A percentile compares a stretch with the other conserved stretches of the same genome.
phyloP scores from a whole-genome alignment of 441 rosid species.

The Dalechampia spathulata region DNA sequence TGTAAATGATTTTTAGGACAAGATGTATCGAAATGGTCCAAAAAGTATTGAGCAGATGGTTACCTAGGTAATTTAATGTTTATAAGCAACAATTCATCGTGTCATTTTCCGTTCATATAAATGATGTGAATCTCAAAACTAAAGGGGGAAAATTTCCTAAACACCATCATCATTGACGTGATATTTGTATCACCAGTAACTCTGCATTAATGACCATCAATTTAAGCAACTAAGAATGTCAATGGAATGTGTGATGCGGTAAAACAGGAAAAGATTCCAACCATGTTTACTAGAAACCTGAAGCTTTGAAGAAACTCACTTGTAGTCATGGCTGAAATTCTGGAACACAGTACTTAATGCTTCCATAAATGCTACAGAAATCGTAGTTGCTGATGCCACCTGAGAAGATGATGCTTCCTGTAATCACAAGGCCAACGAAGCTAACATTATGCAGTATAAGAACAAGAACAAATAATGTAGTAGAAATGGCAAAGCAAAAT shows the following conservation, averaged over 20 bases:
- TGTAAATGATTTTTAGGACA: neutral
- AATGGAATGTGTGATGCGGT: neutral
- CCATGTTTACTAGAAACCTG: conserved; percentile 10
- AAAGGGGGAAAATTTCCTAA: neutral
- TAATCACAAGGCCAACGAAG: conserved; percentile 15
- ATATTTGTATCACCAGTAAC: neutral
- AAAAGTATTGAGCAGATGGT: neutral
- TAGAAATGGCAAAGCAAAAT: neutral
- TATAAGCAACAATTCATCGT: neutral
- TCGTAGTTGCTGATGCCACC: conserved; percentile 92
- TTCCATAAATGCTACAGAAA: conserved; percentile 98
- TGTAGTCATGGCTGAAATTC: conserved; percentile 76
- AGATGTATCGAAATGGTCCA: neutral
- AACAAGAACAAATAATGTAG: neutral
- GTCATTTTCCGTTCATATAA: neutral
- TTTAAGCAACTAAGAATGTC: neutral
- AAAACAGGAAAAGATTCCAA: neutral
- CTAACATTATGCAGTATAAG: neutral
- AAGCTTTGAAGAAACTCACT: conserved; percentile 39
- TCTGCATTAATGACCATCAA: neutral
- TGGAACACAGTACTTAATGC: conserved; percentile 74
- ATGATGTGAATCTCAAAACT: too few species aligned
- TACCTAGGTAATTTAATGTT: neutral
- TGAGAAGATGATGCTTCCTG: conserved; percentile 92
- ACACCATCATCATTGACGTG: neutral